Evolutionary conservation across 148 eudicot genomes (phyloP), one percentile per base, ranked within the genome.

Genomic region (Silene conica): DNA sequence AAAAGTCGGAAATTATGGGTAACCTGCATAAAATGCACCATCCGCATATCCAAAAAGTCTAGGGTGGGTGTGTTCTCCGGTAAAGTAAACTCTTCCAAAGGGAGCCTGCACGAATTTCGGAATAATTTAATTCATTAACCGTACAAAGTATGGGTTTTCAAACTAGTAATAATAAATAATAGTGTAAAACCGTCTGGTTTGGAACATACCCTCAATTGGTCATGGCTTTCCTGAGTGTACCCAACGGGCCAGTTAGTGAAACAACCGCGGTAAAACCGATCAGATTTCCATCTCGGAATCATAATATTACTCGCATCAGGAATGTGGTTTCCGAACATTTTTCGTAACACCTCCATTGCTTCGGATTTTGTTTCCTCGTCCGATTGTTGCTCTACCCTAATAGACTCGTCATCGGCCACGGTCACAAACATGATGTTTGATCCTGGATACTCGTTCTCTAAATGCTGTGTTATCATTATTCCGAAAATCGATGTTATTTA

Each of bases 21-120:
- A 19, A 80, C 83, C 83, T 81, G 81, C 72, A 77, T 25, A 67
- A 41, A 78, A 78, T 52, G 85, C 82, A 25, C 82, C 82, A 20
- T 72, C 79, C 16, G 67, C 76, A 63, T 79, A 82, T 18, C 82
- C 85, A 45, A 65, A 78, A 48, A 71, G 74, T 54, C 14, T 38
- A 0, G 79, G 74, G 18, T 78, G 76, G 10, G 85, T 82, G n/a
- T 82, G 85, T 66, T 82, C 82, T 21, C 82, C 85, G 5, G 82
- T 82, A 74, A 82, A 82, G 22, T 74, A 78, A 0, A 82, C 31
- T 72, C 66, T 43, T 45, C 77, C 85, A 57, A 78, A 28, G 23
- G 79, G 85, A 8, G 77, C 79, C 85, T 82, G 28, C 21, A 66
- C 54, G n/a, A n/a, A n/a, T n/a, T n/a, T n/a, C n/a, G n/a, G n/a